Base-by-base conservation (phyloP, 176 grass and related monocot genomes). In the Carex parvula region DNA sequence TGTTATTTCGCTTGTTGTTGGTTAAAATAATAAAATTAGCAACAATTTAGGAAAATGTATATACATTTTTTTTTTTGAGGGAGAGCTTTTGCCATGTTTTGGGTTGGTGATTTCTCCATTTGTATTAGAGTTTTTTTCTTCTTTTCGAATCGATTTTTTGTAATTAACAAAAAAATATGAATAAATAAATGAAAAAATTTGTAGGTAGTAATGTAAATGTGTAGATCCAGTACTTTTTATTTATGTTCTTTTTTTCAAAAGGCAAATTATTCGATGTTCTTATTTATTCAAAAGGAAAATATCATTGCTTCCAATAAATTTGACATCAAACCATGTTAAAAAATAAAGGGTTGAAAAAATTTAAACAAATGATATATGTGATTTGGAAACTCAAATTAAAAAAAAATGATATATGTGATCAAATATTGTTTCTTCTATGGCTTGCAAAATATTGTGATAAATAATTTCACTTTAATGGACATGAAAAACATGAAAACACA, bases 11-110 rank as follows among this genome's bases (percentile, higher is more conserved):
- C 60, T 83, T 83, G 80, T 83, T 83, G 62, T 65, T 52, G 44
- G 80, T 68, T 83, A 83, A 59, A 62, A 24, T 61, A 24, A 62
- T 83, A 83, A 59, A 62, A 24, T 61, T 62, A 62, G 20, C 10
- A 24, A 24, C 0, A 24, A 24, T 20, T 62, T 3, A 62, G n/a
- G 20, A 11, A 24, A 20, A 69, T 69, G 14, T 7, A 42, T 67
- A n/a, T 70, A n/a, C 24, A 11, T 26, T 48, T 18, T 37, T 37
- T 70, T 26, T 26, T 26, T 70, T 3, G 2, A 71, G 29, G 50
- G 73, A 33, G 73, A 78, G 52, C 26, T 57, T 75, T 55, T 57
- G 24, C 73, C 73, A 78, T 78, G 73, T 32, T 57, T 78, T 78
- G 13, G 26, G 50, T 57, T 35, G 73, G 73, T 78, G 73, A 57